Base-by-base conservation (phyloP, 2,329 filamentous ascomycete genomes). In the Rasamsonia emersonii region DNA sequence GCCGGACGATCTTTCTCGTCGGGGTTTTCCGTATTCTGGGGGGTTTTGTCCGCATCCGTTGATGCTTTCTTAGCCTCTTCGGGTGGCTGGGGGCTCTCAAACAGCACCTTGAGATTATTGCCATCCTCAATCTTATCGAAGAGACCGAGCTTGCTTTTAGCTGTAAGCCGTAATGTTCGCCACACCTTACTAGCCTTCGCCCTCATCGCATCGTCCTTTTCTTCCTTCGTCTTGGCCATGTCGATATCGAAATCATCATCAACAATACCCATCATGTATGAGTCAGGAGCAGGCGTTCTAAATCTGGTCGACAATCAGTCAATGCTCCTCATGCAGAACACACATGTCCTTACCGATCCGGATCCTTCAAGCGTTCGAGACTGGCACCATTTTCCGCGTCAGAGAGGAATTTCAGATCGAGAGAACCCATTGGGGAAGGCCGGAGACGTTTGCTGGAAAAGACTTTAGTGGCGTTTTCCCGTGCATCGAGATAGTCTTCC, bases 71-170 rank as follows among this genome's bases (percentile, higher is more conserved):
- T 24, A 17, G 42, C 31, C 26, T 45, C 44, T 33, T 46, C 41
- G 14, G 41, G 20, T 15, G 44, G 33, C 28, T 47, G 39, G 28
- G 51, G 37, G 9, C 28, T 37, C 33, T 60, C 59, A 36, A 71
- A 68, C 37, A 73, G 60, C 37, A 61, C 56, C 39, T 72, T 64
- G 38, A 78, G 53, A 41, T 85, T 83, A 51, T 82, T 82, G 24
- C 82, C 79, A 43, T 86, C 79, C 34, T 94, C 86, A 28, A 94
- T 82, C 56, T 82, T 85, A 57, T 96, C 88, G 55, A 96, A 91
- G 13, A 77, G 65, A 26, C 76, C 72, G 43, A 96, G 71, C 46
- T 81, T 82, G 35, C 70, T 77, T 42, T 76, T 77, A 35, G 82
- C 78, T 7, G 86, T 82, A 42, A 93, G 74, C 32, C 91, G 77